A percentile compares a stretch with the other conserved stretches of the same genome.
Evolutionary conservation across 2,329 filamentous ascomycete species (phyloP).

Genomic region (Exophiala dermatitidis): DNA sequence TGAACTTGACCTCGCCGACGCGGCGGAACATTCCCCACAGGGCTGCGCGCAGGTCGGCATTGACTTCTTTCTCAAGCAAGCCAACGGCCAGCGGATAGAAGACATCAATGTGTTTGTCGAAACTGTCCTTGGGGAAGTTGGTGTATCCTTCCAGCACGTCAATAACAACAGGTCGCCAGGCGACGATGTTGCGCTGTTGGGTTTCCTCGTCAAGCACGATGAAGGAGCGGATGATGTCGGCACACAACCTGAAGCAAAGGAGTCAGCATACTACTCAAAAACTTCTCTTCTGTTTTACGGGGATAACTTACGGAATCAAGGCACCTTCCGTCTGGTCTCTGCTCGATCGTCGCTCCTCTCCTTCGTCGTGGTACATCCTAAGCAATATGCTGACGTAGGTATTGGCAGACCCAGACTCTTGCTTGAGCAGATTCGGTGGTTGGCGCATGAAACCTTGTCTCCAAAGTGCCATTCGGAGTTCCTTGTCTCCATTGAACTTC

Average conservation of each 20-base stretch:
- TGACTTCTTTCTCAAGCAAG: slow-evolving; percentile 73
- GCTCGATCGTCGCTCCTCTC: slow-evolving; percentile 70
- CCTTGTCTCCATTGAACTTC: slow-evolving; percentile 95
- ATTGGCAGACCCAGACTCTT: slow-evolving; percentile 84
- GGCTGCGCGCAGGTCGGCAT: slow-evolving; percentile 66
- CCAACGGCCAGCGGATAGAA: slow-evolving; percentile 87
- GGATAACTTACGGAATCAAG: slow-evolving; percentile 61
- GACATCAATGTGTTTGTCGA: slow-evolving; percentile 66
- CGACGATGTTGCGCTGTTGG: slow-evolving; percentile 92
- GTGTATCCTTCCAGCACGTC: slow-evolving; percentile 92
- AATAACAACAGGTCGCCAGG: slow-evolving; percentile 94
- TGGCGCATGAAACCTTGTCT: slow-evolving; percentile 99
- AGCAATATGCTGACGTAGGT: slow-evolving; percentile 96
- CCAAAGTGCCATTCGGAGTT: slow-evolving; percentile 89
- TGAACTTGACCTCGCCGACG: slow-evolving; percentile 67
- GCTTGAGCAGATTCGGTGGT: slow-evolving; percentile 92
- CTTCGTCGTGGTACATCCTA: slow-evolving; percentile 90
- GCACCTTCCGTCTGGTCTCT: slow-evolving; percentile 81
- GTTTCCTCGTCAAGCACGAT: slow-evolving; percentile 86
- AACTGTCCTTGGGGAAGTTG: slow-evolving; percentile 71
- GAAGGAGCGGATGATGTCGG: slow-evolving; percentile 85
- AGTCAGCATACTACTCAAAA: slow-evolving; percentile 2
- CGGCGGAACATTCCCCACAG: slow-evolving; percentile 70
- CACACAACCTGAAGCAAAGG: slow-evolving; percentile 56
- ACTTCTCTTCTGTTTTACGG: neutral